Base-by-base conservation (phyloP, 148 eudicot genomes). In the Amaranthus cruentus region DNA sequence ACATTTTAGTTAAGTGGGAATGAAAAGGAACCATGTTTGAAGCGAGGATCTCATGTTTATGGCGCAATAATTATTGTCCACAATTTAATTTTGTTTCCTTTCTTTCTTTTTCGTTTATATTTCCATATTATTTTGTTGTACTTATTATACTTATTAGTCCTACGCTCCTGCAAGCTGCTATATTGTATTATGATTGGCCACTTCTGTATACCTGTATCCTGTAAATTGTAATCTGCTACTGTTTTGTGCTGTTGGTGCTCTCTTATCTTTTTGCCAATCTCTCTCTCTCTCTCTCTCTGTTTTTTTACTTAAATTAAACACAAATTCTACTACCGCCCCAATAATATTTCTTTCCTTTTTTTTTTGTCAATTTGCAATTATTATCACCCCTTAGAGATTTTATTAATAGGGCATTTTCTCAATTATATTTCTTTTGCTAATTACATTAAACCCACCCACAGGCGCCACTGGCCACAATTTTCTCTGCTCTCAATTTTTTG, bases 311-410 rank as follows among this genome's bases (percentile, higher is more conserved):
- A 60, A 60, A 28, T 28, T 28, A 60, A 60, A 60, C 44, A 60
- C 38, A 28, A 28, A 28, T 28, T 28, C 38, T 28, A 28, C 38
- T 28, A 28, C 63, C 63, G 63, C 49, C 74, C 74, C 79, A 70
- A 52, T 70, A 49, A 62, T 53, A 7, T 55, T 70, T 54, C 59
- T 58, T 58, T 13, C 18, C 47, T 64, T 11, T 51, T 10, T 12
- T 14, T 64, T 43, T 64, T 4, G 50, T 64, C 50, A 64, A 64
- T 46, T 28, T 28, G 38, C 38, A 28, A 28, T 28, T 28, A 28
- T 28, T 47, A 0, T 64, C n/a, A 28, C 12, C 44, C 43, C 9
- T 28, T 60, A 60, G 6, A 60, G 4, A 60, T 21, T 21, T 4
- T 7, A 21, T 60, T 60, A 7, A 28, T 28, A 7, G 63, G 63